Conservation (phyloP, 768 basidiomycete species). For the Pleurotus tuoliensis region DNA sequence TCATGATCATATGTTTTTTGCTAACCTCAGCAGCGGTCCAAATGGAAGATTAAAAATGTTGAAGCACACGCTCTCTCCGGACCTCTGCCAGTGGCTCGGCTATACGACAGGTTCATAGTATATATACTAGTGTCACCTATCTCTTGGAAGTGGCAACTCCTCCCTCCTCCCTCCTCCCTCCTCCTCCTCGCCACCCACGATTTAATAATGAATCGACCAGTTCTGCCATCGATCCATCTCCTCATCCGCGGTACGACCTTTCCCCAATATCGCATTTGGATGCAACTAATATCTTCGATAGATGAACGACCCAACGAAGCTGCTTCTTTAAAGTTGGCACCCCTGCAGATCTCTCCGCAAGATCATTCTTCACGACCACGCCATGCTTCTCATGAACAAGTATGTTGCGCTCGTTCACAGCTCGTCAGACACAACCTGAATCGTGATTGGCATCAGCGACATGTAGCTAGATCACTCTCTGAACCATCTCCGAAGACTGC, state of each 20-base stretch:
- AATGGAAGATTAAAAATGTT: slow-evolving; percentile 3
- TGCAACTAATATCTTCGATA: neutral
- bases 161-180: neutral
- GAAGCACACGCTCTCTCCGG: slow-evolving; percentile 6
- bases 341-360: slow-evolving; percentile 3
- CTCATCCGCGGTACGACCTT: slow-evolving; percentile 1
- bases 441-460: neutral
- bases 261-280: neutral
- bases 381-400: slow-evolving; percentile 5
- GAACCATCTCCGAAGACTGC: neutral
- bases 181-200: neutral
- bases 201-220: slow-evolving; percentile 1
- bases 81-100: slow-evolving; percentile 2
- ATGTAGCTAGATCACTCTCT: slow-evolving; percentile 4
- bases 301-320: neutral
- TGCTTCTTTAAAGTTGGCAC: slow-evolving; percentile 6
- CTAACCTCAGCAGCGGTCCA: slow-evolving; percentile 6
- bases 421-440: too few species aligned
- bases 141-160: neutral
- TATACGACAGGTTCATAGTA: slow-evolving; percentile 1
- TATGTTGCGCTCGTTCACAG: neutral
- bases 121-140: neutral
- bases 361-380: slow-evolving; percentile 8
- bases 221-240: slow-evolving; percentile 5
- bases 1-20: slow-evolving; percentile 9